Base-by-base conservation (phyloP, 345 rosid genomes). In the Eucalyptus sp. region DNA sequence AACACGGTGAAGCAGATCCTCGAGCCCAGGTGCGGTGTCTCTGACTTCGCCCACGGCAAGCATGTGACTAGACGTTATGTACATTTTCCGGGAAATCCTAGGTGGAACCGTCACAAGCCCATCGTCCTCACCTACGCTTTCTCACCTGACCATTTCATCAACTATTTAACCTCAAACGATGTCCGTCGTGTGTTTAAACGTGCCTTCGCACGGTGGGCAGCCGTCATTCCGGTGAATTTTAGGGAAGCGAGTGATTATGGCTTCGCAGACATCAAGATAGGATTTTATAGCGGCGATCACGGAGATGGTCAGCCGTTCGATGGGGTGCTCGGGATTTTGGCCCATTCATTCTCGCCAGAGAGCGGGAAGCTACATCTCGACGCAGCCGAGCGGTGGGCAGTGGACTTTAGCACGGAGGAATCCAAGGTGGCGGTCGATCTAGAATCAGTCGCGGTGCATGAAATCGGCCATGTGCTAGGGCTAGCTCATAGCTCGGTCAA, bases 241-340 rank as follows among this genome's bases (percentile, higher is more conserved):
- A 37, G 79, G 64, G 97, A 96, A 87, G 89, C 94, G 0, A 92
- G 89, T 10, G 97, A 95, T 50, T 96, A 95, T 87, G 93, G 89
- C 43, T 92, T 88, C 43, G 95, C 99, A 7, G 97, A 97, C 88
- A 96, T 96, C 66, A 96, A 91, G 79, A 95, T 96, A 86, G 98
- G 97, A 86, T 97, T 96, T 88, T 96, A 95, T 90, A 64, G 89
- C 44, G 99, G 98, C 1, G 99, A 97, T 83, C 99, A 96, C 91
- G 99, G 99, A 13, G 98, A 96, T 41, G 99, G 99, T 22, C 96
- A 97, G 89, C 93, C 98, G 43, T 97, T 96, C 44, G 99, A 97
- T 90, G 99, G 99, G 14, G 96, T 95, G 29, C 90, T 95, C 13
- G 99, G 99, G 10, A 95, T 97, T 43, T 86, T 94, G 83, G 99